Conservation (phyloP, 164 flowering plant genomes). For the Magnolia officinalis region DNA sequence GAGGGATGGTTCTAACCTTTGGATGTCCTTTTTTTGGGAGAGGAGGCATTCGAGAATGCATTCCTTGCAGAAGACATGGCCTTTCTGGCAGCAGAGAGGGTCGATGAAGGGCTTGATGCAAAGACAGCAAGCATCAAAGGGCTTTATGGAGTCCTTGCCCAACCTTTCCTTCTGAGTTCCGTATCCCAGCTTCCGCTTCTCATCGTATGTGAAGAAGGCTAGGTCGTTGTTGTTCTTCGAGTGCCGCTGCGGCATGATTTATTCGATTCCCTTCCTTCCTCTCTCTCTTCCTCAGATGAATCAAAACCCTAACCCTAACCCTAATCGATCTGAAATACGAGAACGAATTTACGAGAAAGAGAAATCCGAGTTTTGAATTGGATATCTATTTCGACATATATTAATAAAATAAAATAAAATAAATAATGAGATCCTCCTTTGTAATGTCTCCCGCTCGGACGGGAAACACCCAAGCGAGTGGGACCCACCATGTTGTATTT, state of each 20-base stretch:
- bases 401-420: too few species aligned
- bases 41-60: constrained; percentile 88
- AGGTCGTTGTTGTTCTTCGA: constrained; percentile 99
- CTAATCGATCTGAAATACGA: background rate
- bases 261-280: background rate
- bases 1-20: constrained; percentile 36
- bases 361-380: too few species aligned
- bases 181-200: constrained; percentile 86
- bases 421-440: too few species aligned
- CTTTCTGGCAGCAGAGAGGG: constrained; percentile 84
- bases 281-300: background rate
- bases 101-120: constrained; percentile 90
- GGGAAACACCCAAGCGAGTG: too few species aligned
- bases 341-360: too few species aligned
- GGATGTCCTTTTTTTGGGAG: constrained; percentile 91
- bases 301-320: background rate
- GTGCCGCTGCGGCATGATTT: constrained; percentile 88
- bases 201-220: constrained; percentile 96
- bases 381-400: too few species aligned
- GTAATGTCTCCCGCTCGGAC: too few species aligned
- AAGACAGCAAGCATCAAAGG: constrained; percentile 82
- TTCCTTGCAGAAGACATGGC: constrained; percentile 91
- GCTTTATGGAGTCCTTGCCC: constrained; percentile 90
- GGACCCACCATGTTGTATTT: too few species aligned
- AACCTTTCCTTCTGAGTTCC: constrained; percentile 95